Evolutionary conservation across 129 eudicot species (phyloP).

Genomic region (Centaurea solstitialis): DNA sequence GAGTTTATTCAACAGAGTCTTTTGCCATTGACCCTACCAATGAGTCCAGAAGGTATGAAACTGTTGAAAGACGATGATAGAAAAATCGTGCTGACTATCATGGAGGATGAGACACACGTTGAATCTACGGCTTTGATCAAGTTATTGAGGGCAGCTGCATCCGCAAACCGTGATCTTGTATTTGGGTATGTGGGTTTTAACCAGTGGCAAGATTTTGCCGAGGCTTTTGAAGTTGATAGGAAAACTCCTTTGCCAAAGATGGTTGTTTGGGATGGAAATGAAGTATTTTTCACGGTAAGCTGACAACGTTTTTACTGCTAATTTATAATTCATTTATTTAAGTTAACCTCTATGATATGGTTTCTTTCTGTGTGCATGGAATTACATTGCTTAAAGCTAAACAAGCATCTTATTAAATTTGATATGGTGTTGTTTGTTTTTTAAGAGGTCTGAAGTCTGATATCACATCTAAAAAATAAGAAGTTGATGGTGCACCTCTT

Average conservation of each 20-base stretch:
- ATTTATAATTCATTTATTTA: not conserved
- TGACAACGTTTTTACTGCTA: not conserved
- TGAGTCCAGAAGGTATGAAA: conserved; percentile 64
- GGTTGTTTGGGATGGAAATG: conserved; percentile 99
- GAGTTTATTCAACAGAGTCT: conserved; percentile 80
- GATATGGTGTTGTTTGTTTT: not conserved
- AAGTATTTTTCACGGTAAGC: conserved; percentile 74
- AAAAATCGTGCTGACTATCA: conserved; percentile 74
- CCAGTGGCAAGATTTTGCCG: conserved; percentile 78
- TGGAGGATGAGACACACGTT: conserved; percentile 64
- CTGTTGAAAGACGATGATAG: conserved; percentile 78
- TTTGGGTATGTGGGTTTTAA: conserved; percentile 86
- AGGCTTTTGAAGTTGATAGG: conserved; percentile 80
- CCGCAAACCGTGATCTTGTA: conserved; percentile 91
- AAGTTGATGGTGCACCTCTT: no score
- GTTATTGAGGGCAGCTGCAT: conserved; percentile 84
- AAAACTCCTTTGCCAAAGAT: conserved; percentile 80
- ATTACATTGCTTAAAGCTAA: not conserved
- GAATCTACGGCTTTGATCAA: conserved; percentile 62
- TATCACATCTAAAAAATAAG: no score
- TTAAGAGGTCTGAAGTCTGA: no score
- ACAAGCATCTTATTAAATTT: not conserved
- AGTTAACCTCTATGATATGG: not conserved
- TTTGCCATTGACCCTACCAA: conserved; percentile 77
- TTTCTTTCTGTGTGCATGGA: not conserved